Base-by-base conservation (phyloP, 768 basidiomycete species). In the Multifurca ochricompacta region DNA sequence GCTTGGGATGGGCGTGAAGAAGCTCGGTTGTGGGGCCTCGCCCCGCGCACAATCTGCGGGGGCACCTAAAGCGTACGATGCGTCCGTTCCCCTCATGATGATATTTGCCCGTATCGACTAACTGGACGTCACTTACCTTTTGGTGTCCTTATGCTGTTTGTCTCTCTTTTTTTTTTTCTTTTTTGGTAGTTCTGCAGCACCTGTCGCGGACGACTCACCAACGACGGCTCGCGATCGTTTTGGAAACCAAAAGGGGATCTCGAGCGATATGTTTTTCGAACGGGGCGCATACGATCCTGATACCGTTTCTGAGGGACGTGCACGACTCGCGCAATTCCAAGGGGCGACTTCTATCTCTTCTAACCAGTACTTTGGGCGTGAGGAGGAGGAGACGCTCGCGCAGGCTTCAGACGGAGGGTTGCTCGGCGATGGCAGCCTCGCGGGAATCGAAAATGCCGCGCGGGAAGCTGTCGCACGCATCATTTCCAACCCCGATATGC, bases 221-320 rank as follows among this genome's bases (percentile, higher is more conserved):
- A 92, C 82, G 4, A 80, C 79, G 16, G 95, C 96, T 1, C 82
- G 93, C 53, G 87, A 94, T 7, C 91, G 89, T 63, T 99, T 98
- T 67, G 90, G 91, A 2, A 68, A 65, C 55, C 96, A 98, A 67
- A 99, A 97, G 67, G 92, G 81, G 50, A 99, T 99, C 67, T 97
- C 94, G 5, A 95, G 92, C 3, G 96, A 98, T 65, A 92, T 93
- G 89, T 97, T 86, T 74, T 98, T 98, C 67, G 91, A 85, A 21
- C 80, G 95, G 37, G 87, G 87, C 45, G 69, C 82, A 19, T 97
- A 96, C 70, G 94, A 98, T 65, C 81, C 90, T 2, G 64, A 68
- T 34, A 75, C 81, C 3, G 64, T 78, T 37, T 70, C 74, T 42
- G 92, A 97, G 70, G 93, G 93, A 5, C 87, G 91, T 64, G 70